Conservation (phyloP, 148 eudicot species). For the Rhododendron mucronatum region DNA sequence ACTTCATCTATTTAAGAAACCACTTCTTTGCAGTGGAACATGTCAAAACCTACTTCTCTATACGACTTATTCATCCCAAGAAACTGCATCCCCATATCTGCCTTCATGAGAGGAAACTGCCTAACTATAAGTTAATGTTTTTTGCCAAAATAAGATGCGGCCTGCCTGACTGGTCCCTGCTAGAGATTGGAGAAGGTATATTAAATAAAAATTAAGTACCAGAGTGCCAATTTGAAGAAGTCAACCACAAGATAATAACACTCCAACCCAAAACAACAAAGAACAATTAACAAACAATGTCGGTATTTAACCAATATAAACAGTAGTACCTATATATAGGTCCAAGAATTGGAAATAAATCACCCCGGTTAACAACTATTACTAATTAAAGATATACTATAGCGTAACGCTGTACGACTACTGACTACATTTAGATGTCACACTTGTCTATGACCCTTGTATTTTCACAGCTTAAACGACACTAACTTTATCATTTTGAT, state of each 20-base stretch:
- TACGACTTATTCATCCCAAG: background rate
- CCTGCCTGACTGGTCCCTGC: background rate
- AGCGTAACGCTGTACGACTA: background rate
- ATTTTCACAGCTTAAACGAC: background rate
- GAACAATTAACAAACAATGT: background rate
- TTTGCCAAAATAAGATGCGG: background rate
- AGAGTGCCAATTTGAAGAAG: background rate
- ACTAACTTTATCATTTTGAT: background rate
- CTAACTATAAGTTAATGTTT: background rate
- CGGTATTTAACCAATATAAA: background rate
- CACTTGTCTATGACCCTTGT: background rate
- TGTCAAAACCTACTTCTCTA: background rate
- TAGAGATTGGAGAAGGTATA: background rate
- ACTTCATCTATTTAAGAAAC: background rate
- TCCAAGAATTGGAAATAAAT: background rate
- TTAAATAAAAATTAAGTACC: background rate
- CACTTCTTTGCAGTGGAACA: background rate
- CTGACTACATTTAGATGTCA: background rate
- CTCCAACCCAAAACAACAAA: background rate
- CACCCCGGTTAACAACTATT: background rate
- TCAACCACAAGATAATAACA: background rate
- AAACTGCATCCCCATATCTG: background rate
- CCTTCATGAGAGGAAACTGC: background rate
- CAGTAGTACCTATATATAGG: background rate
- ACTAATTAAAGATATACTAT: background rate